Percentiles rank a stretch among this genome's conserved stretches.
These are phyloP conservation scores for Aspergillus funiculosus DNA, from an alignment of 495 filamentous ascomycete genomes.

Conservation along the genomic window DNA sequence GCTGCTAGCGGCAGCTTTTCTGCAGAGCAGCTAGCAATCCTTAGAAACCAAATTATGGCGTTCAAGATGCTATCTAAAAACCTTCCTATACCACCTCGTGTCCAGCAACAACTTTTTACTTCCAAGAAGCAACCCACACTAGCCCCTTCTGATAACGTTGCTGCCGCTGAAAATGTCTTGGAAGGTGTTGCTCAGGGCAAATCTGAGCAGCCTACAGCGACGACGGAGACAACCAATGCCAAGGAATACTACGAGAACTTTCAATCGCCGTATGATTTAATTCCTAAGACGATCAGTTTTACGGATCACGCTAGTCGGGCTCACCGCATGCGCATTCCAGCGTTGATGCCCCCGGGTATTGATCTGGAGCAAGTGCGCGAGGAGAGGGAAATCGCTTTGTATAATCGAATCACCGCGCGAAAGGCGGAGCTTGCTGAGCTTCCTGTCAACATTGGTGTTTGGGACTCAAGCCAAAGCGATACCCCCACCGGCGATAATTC, in stretches of 20 bases:
- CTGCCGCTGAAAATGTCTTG: slow-evolving; percentile 47
- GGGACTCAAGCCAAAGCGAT: slow-evolving; percentile 71
- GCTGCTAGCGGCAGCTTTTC: slow-evolving; percentile 55
- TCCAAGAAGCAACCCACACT: slow-evolving; percentile 60
- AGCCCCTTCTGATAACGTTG: slow-evolving; percentile 51
- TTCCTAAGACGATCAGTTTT: slow-evolving; percentile 62
- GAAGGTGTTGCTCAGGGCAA: slow-evolving; percentile 43
- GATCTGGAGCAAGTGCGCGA: slow-evolving; percentile 69
- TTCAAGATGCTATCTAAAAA: slow-evolving; percentile 82
- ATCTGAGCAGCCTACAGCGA: slow-evolving; percentile 31
- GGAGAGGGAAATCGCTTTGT: slow-evolving; percentile 79
- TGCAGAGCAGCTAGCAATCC: slow-evolving; percentile 60
- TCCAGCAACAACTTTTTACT: slow-evolving; percentile 71
- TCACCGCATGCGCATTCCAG: slow-evolving; percentile 71
- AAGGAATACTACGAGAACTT: slow-evolving; percentile 55
- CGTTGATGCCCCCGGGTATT: slow-evolving; percentile 82
- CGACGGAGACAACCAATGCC: slow-evolving; percentile 24
- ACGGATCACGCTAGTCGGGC: slow-evolving; percentile 66
- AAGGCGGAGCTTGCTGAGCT: slow-evolving; percentile 76
- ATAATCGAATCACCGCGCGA: slow-evolving; percentile 80
- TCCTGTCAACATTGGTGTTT: slow-evolving; percentile 73
- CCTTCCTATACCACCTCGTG: slow-evolving; percentile 61
- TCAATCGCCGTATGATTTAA: slow-evolving; percentile 58
- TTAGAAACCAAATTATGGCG: slow-evolving; percentile 72
- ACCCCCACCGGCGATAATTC: slow-evolving; percentile 68